Conservation (phyloP, 2,329 filamentous ascomycete species). For the Paecilomyces sp. region DNA sequence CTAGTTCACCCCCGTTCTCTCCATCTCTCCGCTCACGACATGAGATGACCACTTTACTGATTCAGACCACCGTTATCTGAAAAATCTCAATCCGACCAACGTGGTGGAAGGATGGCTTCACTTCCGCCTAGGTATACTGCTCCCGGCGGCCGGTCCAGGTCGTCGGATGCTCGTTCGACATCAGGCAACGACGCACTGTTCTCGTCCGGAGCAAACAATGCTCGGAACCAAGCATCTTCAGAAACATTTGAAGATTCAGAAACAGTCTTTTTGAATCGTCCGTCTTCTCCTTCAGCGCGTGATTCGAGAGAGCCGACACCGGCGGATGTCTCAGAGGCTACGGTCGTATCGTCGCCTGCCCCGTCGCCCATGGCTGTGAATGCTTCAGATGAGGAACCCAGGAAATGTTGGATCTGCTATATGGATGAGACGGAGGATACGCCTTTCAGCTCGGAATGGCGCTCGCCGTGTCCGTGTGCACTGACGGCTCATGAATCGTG, state of each 20-base stretch:
- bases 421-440: constrained; percentile 57
- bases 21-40: not conserved
- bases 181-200: constrained; percentile 9
- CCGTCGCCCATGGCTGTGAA: constrained; percentile 20
- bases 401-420: constrained; percentile 65
- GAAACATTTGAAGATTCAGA: constrained; percentile 20
- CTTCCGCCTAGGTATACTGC: constrained; percentile 22
- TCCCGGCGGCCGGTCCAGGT: constrained; percentile 15
- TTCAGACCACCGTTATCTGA: not conserved
- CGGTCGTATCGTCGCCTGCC: constrained; percentile 13
- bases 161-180: constrained; percentile 17
- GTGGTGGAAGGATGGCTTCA: constrained; percentile 24
- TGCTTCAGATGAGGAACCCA: constrained; percentile 26
- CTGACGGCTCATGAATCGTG: constrained; percentile 86
- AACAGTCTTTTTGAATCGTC: constrained; percentile 22
- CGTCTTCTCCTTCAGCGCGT: constrained; percentile 5
- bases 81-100: not conserved
- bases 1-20: not conserved
- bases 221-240: constrained; percentile 2
- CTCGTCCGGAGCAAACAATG: constrained; percentile 1
- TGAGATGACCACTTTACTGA: not conserved
- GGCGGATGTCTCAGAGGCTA: constrained; percentile 33
- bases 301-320: constrained; percentile 13
- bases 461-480: constrained; percentile 83
- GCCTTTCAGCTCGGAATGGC: constrained; percentile 61